Percentiles rank a stretch among this genome's conserved stretches.
These are phyloP conservation scores for Xylaria polymorpha DNA, from an alignment of 2,329 filamentous ascomycete genomes.

Conservation along the genomic window DNA sequence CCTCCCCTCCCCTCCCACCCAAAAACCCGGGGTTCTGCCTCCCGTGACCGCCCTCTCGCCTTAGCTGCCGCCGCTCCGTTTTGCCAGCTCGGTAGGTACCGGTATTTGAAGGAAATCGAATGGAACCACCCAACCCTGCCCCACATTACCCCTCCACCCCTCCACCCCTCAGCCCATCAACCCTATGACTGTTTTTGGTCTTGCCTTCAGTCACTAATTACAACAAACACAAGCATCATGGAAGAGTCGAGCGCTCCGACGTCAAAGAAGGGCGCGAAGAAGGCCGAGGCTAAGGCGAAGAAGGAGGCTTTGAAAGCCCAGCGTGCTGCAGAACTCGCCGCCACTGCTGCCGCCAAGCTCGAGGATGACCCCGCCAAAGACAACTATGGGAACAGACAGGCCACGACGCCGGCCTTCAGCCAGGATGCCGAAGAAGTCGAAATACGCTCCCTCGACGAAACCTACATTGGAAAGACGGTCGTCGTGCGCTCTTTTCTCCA, in stretches of 20 bases:
- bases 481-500: conserved; percentile 78
- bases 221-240: background rate
- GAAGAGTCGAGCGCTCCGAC: background rate
- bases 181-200: background rate
- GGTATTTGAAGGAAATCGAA: too few relatives aligned
- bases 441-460: conserved; percentile 72
- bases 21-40: too few relatives aligned
- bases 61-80: too few relatives aligned
- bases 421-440: conserved; percentile 46
- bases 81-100: too few relatives aligned
- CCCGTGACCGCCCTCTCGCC: too few relatives aligned
- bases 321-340: background rate
- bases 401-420: conserved; percentile 3
- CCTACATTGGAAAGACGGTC: conserved; percentile 72
- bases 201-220: background rate
- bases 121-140: background rate
- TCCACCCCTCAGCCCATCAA: background rate
- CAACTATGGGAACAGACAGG: background rate
- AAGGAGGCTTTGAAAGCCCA: background rate
- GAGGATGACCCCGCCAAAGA: conserved; percentile 5
- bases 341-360: background rate
- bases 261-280: conserved; percentile 12
- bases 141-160: background rate
- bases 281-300: conserved; percentile 14
- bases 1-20: too few relatives aligned